Base-by-base conservation (phyloP, 805 yeast genomes). In the Candida arabinofermentans region DNA sequence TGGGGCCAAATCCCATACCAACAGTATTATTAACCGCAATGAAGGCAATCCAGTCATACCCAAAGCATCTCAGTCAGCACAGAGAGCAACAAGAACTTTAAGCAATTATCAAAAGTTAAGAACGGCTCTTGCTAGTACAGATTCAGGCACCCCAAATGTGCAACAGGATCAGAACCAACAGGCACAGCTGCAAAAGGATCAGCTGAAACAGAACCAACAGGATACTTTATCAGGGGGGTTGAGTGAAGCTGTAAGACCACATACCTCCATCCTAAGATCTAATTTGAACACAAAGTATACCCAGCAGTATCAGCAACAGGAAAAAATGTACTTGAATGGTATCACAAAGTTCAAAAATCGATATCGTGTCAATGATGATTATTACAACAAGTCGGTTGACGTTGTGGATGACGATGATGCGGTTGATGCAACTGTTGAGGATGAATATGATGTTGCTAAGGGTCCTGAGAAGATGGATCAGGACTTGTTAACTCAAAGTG, bases 291-390 rank as follows among this genome's bases (percentile, higher is more conserved):
- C 62, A 2, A 64, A 57, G 39, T 51, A 55, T 37, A 61, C 62
- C 5, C 65, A 64, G 40, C 71, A 68, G 48, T 77, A 75, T 54
- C 64, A 71, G 38, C 77, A 75, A 27, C 81, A 76, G 50, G 82
- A 77, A 52, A 68, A 67, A 50, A 67, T 73, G 32, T 77, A 77
- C 48, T 61, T 77, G 42, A 65, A 64, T 21, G 71, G 74, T 36
- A 73, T 77, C 44, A 59, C 55, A 16, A 58, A 58, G 34, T 58
- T 54, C 38, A 58, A 49, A 45, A 59, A 66, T 41, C 51, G 54
- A 35, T 61, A 57, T 39, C 51, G 53, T 22, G 57, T 54, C 39
- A 72, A 64, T 18, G 80, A 76, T 47, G 81, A 77, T 50, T 75
- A 75, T 51, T 75, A 75, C 51, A 74, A 76, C 37, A 74, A 72